Percentiles rank a stretch among this genome's conserved stretches.
Conservation (phyloP, 192 early-diverging fungal genomes). For the Dimargaris cristalligena region DNA sequence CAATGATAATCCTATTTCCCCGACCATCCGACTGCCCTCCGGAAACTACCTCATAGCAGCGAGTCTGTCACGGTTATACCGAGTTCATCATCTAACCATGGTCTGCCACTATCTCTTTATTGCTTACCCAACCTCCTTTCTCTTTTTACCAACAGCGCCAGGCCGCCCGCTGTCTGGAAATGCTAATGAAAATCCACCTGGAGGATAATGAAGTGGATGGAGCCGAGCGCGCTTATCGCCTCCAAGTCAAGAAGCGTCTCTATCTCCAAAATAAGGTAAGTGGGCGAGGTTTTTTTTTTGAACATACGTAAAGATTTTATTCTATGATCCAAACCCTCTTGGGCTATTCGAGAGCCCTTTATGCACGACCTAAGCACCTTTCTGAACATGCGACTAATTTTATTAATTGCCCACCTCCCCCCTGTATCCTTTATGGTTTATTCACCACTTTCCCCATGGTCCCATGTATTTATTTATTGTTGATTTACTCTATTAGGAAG, state of each 20-base stretch:
- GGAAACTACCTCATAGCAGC: too few relatives aligned
- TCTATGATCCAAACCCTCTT: background rate
- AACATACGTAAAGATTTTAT: background rate
- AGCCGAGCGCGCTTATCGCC: conserved; percentile 40
- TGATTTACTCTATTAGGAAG: conserved; percentile 28
- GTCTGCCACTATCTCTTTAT: too few relatives aligned
- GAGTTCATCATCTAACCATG: too few relatives aligned
- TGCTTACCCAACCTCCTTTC: too few relatives aligned
- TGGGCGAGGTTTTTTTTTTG: too few relatives aligned
- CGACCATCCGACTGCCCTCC: too few relatives aligned
- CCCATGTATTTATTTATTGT: background rate
- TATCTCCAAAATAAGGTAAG: conserved; percentile 57
- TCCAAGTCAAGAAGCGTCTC: conserved; percentile 72
- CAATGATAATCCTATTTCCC: too few relatives aligned
- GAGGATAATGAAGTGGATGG: conserved; percentile 27
- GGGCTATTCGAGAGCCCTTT: background rate
- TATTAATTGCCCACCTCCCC: background rate
- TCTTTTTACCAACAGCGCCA: conserved; percentile 41
- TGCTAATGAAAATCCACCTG: conserved; percentile 42
- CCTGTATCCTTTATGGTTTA: background rate
- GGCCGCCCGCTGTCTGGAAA: conserved; percentile 65
- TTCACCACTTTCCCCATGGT: conserved; percentile 9
- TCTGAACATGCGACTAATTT: background rate
- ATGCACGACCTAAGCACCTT: background rate
- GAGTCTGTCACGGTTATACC: too few relatives aligned